Base-by-base conservation (phyloP, 352 stramenopile species). In the Pythium scleroteichum region DNA sequence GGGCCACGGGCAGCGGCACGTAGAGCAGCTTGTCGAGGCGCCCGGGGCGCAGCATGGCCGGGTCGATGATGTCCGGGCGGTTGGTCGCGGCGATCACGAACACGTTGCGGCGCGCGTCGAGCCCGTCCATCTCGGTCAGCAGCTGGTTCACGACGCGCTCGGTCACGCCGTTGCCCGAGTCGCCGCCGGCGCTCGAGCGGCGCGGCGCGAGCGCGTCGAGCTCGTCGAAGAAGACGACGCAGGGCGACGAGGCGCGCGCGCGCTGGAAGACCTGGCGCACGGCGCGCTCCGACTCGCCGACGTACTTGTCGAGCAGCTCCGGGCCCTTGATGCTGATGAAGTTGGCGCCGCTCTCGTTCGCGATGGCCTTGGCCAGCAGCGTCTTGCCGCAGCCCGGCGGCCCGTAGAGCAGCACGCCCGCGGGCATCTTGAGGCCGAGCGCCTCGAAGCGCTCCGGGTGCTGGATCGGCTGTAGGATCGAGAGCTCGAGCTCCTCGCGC, bases 161-260 rank as follows among this genome's bases (percentile, higher is more conserved):
- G 53, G 87, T 98, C 14, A 99, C 90, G 33, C 90, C 89, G 64
- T 97, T 96, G 52, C 82, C 83, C 53, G 79, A 76, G 55, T 94
- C 82, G 45, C 70, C 71, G 26, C 71, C 71, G 17, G 69, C 79
- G 40, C 79, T 89, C 0, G 92, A 95, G 10, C 97, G 81, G 38
- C 95, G 92, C 9, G 97, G 98, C 61, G 92, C 98, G 16, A 99
- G 72, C 29, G 96, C 96, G 73, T 99, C 98, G 22, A 99, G 81
- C 75, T 99, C 98, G 60, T 99, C 98, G 56, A 99, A 99, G 76
- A 99, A 99, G 14, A 99, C 93, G n/a, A 99, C 96, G 72, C 98
- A 99, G 3, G 98, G 98, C 53, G 92, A 97, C 14, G 96, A 99
- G 46, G 95, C 95, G 2, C 97, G 79, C n/a, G 97, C 98, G 47